These are phyloP conservation scores for Adansonia rubrostipa DNA, from an alignment of 441 rosid genomes.

Conservation along the genomic window DNA sequence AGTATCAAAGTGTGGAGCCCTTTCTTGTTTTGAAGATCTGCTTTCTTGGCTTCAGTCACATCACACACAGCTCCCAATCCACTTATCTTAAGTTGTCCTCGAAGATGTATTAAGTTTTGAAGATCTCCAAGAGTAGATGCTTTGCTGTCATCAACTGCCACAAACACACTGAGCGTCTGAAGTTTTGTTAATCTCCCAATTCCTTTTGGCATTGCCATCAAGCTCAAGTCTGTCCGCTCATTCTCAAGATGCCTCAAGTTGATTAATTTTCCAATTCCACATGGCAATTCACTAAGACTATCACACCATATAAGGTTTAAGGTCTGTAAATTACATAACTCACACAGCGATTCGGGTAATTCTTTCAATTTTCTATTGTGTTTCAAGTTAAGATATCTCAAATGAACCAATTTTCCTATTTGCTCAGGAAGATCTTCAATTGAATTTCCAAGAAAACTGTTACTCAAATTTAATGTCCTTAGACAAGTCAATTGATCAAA, in stretches of 20 bases:
- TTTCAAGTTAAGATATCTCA: not conserved
- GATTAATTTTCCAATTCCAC: slow-evolving; percentile 23
- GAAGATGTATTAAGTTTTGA: not conserved
- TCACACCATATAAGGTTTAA: slow-evolving; percentile 9
- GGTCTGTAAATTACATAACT: slow-evolving; percentile 29
- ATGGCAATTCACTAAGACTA: not conserved
- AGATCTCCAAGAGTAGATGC: slow-evolving; percentile 7
- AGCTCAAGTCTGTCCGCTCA: not conserved
- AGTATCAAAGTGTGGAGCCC: not conserved
- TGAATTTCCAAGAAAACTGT: too few relatives aligned
- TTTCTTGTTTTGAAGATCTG: slow-evolving; percentile 30
- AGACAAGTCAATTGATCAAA: too few relatives aligned
- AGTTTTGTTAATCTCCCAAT: slow-evolving; percentile 21
- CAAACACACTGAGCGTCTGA: not conserved
- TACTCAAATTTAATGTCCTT: too few relatives aligned
- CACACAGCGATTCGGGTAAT: slow-evolving; percentile 1
- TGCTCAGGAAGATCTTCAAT: too few relatives aligned
- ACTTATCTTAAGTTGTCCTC: not conserved
- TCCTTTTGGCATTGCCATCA: slow-evolving; percentile 19
- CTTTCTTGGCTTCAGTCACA: slow-evolving; percentile 32
- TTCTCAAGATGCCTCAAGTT: slow-evolving; percentile 27
- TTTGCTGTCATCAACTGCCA: not conserved
- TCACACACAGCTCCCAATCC: slow-evolving; percentile 7
- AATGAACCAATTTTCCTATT: too few relatives aligned
- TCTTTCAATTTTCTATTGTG: not conserved